Evolutionary conservation across 1,139 yeast genomes (phyloP).

Genomic region (Zhuliangozyma blackwelliae): DNA sequence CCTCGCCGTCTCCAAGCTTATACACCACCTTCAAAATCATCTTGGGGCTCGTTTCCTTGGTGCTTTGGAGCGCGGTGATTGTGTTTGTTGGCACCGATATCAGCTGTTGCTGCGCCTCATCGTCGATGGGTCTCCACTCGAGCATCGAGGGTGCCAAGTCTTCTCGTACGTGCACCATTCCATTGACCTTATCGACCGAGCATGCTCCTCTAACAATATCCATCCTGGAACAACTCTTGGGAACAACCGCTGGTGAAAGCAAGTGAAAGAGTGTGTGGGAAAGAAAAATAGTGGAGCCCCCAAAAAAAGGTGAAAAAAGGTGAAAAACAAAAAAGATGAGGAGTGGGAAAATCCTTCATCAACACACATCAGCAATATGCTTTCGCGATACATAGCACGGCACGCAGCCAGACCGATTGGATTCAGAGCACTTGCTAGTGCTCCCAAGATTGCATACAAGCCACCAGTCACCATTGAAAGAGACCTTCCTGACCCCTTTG

Average conservation of each 20-base stretch:
- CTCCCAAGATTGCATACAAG: conserved; percentile 1
- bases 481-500: conserved; percentile 73
- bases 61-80: conserved; percentile 64
- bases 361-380: neutral
- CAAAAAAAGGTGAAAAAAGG: neutral
- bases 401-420: neutral
- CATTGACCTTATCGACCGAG: conserved; percentile 59
- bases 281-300: neutral
- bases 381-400: conserved; percentile 1
- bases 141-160: conserved; percentile 62
- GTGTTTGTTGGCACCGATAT: conserved; percentile 49
- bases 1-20: conserved; percentile 22
- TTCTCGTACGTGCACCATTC: conserved; percentile 62
- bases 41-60: conserved; percentile 66
- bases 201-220: conserved; percentile 60
- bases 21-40: conserved; percentile 63
- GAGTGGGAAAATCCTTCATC: neutral
- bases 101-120: conserved; percentile 31
- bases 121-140: conserved; percentile 69
- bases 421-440: too few species aligned
- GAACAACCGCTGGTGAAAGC: neutral
- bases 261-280: neutral
- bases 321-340: neutral
- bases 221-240: conserved; percentile 14
- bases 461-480: conserved; percentile 50